phyloP scores from a whole-genome alignment of 2,329 filamentous ascomycete species.

The Calonectria honghensis region DNA sequence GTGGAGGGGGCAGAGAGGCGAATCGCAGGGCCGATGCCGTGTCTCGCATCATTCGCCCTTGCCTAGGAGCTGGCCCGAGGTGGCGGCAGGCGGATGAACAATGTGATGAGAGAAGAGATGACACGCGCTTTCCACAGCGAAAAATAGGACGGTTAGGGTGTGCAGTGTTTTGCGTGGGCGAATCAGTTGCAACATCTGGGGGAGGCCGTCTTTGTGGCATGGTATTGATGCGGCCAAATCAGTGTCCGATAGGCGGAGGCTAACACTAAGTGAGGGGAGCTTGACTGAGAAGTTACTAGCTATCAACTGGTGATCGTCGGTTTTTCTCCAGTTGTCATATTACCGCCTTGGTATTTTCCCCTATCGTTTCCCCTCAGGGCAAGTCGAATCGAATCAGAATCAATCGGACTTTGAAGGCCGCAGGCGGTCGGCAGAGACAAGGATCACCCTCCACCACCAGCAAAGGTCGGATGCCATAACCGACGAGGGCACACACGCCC shows the following conservation, averaged over 20 bases:
- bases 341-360: slow-evolving; percentile 16
- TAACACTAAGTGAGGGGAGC: slow-evolving; percentile 12
- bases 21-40: slow-evolving; percentile 14
- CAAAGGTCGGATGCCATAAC: slow-evolving; percentile 33
- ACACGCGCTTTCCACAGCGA: slow-evolving; percentile 12
- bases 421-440: slow-evolving; percentile 7
- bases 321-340: slow-evolving; percentile 8
- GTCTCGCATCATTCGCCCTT: slow-evolving; percentile 26
- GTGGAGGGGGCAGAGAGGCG: not conserved
- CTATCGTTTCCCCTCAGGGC: slow-evolving; percentile 5
- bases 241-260: slow-evolving; percentile 21
- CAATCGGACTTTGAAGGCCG: slow-evolving; percentile 30
- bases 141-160: slow-evolving; percentile 9
- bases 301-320: slow-evolving; percentile 15
- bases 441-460: slow-evolving; percentile 20
- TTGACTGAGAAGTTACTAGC: slow-evolving; percentile 18
- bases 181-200: slow-evolving; percentile 4
- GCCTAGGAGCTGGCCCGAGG: slow-evolving; percentile 1
- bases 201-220: slow-evolving; percentile 6
- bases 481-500: slow-evolving; percentile 29
- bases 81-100: slow-evolving; percentile 20
- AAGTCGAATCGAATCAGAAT: slow-evolving; percentile 20
- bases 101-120: slow-evolving; percentile 30
- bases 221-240: slow-evolving; percentile 2
- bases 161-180: slow-evolving; percentile 13